Conservation (phyloP, 2,329 filamentous ascomycete genomes). For the Endocalyx cinctus region DNA sequence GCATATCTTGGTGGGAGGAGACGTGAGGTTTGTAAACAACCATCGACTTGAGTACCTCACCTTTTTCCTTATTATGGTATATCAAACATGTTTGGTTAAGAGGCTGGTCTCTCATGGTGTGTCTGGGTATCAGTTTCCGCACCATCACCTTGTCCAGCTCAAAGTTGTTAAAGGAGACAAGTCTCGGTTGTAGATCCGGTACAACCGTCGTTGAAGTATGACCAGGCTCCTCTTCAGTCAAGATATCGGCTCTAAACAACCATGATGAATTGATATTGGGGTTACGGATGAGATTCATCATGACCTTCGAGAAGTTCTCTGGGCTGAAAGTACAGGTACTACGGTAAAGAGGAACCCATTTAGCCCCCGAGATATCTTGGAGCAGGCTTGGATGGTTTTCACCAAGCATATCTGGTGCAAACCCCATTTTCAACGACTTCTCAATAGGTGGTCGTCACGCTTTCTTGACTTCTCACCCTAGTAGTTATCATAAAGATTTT, state of each 20-base stretch:
- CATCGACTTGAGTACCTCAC: constrained; percentile 41
- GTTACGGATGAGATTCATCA: constrained; percentile 71
- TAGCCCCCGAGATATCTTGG: constrained; percentile 28
- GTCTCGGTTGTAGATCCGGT: constrained; percentile 22
- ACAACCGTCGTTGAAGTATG: constrained; percentile 22
- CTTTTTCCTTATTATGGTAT: constrained; percentile 39
- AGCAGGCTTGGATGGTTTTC: constrained; percentile 29
- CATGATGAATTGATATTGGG: constrained; percentile 76
- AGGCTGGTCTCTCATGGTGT: constrained; percentile 67
- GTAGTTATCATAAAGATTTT: too few relatives aligned
- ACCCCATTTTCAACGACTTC: too few relatives aligned
- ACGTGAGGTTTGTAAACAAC: constrained; percentile 78
- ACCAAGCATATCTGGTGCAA: constrained; percentile 30
- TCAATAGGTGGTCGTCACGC: too few relatives aligned
- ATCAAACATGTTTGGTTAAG: constrained; percentile 81
- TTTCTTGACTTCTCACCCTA: too few relatives aligned
- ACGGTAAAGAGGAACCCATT: constrained; percentile 52
- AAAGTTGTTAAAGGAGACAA: constrained; percentile 43
- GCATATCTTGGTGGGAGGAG: constrained; percentile 56
- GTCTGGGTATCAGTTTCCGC: constrained; percentile 75
- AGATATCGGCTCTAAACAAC: constrained; percentile 74
- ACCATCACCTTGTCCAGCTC: constrained; percentile 61
- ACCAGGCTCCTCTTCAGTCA: constrained; percentile 46
- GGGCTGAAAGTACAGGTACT: constrained; percentile 60
- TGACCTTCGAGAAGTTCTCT: constrained; percentile 59